A percentile compares a stretch with the other conserved stretches of the same genome.
phyloP scores from a whole-genome alignment of 1,284 basidiomycete genomes.

The Schizopora paradoxa region DNA sequence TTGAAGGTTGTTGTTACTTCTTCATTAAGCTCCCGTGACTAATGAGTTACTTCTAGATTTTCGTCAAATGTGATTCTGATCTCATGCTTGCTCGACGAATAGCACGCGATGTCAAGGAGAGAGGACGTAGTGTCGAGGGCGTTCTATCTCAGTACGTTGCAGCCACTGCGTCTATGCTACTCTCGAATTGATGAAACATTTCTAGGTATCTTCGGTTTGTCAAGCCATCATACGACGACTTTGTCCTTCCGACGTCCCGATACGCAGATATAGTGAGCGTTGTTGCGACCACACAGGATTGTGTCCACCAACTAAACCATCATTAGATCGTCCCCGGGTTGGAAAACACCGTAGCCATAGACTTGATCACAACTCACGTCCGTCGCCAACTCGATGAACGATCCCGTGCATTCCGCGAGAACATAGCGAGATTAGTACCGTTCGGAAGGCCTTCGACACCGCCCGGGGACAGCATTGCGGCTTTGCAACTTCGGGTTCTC shows the following conservation, averaged over 20 bases:
- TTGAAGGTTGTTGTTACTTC: slow-evolving; percentile 60
- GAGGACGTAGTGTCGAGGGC: slow-evolving; percentile 81
- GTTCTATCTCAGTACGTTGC: slow-evolving; percentile 77
- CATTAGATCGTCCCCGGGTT: slow-evolving; percentile 80
- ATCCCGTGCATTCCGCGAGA: slow-evolving; percentile 66
- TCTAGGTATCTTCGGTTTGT: slow-evolving; percentile 84
- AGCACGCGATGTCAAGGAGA: slow-evolving; percentile 81
- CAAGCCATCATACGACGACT: slow-evolving; percentile 91
- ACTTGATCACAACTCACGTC: slow-evolving; percentile 90
- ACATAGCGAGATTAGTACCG: slow-evolving; percentile 45
- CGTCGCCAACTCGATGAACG: slow-evolving; percentile 79
- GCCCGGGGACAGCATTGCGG: slow-evolving; percentile 32
- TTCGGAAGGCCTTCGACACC: slow-evolving; percentile 10
- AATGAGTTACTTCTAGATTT: slow-evolving; percentile 45
- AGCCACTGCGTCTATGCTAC: slow-evolving; percentile 7
- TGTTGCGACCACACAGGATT: background rate
- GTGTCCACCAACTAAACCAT: background rate
- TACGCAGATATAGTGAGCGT: slow-evolving; percentile 80
- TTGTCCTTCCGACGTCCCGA: slow-evolving; percentile 84
- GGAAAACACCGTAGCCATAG: slow-evolving; percentile 87
- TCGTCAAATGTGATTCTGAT: slow-evolving; percentile 90
- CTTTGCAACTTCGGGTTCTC: slow-evolving; percentile 61
- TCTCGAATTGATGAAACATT: background rate
- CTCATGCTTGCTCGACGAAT: slow-evolving; percentile 95
- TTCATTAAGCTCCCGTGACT: slow-evolving; percentile 3